These are phyloP conservation scores for Cladophialophora exuberans DNA, from an alignment of 2,329 filamentous ascomycete genomes.

Conservation along the genomic window DNA sequence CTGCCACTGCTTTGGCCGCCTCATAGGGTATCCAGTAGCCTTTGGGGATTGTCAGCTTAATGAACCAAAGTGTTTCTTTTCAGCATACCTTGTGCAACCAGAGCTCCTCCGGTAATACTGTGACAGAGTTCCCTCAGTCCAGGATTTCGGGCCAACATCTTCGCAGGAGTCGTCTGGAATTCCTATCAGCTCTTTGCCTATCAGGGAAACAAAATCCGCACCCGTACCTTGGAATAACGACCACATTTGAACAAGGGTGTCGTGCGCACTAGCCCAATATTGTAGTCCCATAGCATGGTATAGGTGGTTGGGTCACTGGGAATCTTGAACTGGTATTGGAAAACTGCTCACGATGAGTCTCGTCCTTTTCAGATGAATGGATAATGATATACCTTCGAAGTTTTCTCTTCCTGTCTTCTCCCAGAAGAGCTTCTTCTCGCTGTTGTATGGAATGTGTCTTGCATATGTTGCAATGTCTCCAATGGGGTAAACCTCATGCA, in stretches of 20 bases:
- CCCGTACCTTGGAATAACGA: constrained; percentile 78
- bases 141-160: constrained; percentile 75
- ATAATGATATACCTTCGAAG: constrained; percentile 73
- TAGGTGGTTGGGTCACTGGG: constrained; percentile 69
- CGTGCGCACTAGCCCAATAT: constrained; percentile 88
- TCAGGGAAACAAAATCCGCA: neutral
- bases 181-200: constrained; percentile 4
- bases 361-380: constrained; percentile 6
- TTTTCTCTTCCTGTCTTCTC: constrained; percentile 84
- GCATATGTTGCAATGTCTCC: constrained; percentile 64
- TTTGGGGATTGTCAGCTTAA: constrained; percentile 41
- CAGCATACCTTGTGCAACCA: constrained; percentile 79
- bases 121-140: constrained; percentile 88
- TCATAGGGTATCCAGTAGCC: constrained; percentile 96
- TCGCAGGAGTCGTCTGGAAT: constrained; percentile 79
- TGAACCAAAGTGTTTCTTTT: constrained; percentile 9
- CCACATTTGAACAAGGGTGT: constrained; percentile 93
- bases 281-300: constrained; percentile 95
- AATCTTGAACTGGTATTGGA: constrained; percentile 78
- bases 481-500: constrained; percentile 68
- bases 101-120: constrained; percentile 90
- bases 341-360: constrained; percentile 58
- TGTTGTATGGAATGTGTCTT: constrained; percentile 89
- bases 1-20: constrained; percentile 82
- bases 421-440: constrained; percentile 86